Evolutionary conservation across 2,329 filamentous ascomycete genomes (phyloP), one percentile per base, ranked within the genome.

Genomic region (Escovopsis sp.): DNA sequence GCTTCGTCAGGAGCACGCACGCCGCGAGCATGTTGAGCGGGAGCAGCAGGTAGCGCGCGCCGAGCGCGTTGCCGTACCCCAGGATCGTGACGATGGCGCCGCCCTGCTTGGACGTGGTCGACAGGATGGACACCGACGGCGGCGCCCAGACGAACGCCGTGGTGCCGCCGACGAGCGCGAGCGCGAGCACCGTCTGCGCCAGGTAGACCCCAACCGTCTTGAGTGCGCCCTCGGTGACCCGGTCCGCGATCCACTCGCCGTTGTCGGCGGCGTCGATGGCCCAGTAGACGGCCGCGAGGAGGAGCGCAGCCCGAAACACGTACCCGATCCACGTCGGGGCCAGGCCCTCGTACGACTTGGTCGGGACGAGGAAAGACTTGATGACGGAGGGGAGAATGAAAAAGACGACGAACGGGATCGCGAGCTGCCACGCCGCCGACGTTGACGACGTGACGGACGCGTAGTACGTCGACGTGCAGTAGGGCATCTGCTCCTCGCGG

Each of bases 401-500:
- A 12, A 81, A 79, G 9, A 87, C 72, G n/a, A 75, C 54, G 52
- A 87, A 83, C 0, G 89, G 86, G 39, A 96, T 82, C 7, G 70
- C 61, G 15, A 95, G 71, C 60, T 96, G 89, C 86, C 88, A 95
- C 1, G 80, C 73, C 1, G 89, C 85, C 3, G 89, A 95, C 1
- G 88, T 96, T 0, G 91, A 96, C 0, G 89, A 94, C 3, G 81
- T 85, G 9, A 82, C 76, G 0, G 89, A 95, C 4, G 87, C 82
- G 57, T 98, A 98, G 66, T 95, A 98, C 0, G 91, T 95, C 2
- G 89, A 94, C 42, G 76, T 78, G 67, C 91, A 98, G 64, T 82
- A 93, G 0, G 91, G 91, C 85, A 96, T 95, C 64, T 98, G 91
- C 64, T 98, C 91, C 60, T 98, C 91, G 45, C 91, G 82, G 59